Base-by-base conservation (phyloP, 2,329 filamentous ascomycete genomes). In the Trichoderma koningii region DNA sequence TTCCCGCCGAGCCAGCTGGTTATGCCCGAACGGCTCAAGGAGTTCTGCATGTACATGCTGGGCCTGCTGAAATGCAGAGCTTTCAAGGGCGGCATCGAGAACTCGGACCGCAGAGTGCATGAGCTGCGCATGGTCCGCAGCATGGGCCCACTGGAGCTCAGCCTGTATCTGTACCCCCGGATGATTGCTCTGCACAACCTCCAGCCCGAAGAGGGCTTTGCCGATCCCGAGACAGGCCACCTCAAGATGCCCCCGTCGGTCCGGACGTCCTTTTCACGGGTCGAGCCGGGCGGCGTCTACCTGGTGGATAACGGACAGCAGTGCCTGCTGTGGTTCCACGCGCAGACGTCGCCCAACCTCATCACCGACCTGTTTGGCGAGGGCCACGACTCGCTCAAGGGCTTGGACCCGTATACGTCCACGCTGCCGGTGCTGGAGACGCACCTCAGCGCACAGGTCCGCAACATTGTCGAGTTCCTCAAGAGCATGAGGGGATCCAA, bases 1-100 rank as follows among this genome's bases (percentile, higher is more conserved):
- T 92, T 96, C 73, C 94, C 95, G 9, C 91, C 93, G 1, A 92
- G 93, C 5, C 93, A 99, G 77, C 86, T 99, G 34, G 93, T 99
- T 34, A 87, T 99, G 78, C 95, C 95, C 0, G 95, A 99, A 78
- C 91, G 94, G 70, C 85, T 99, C 34, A 98, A 98, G 75, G 95
- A 99, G 75, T 93, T 97, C 72, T 88, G 90, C 72, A 98, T 99
- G 93, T 98, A 95, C 77, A 91, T 96, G 78, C 87, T 99, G 10
- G 89, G 91, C 55, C 81, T 98, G 68, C 80, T 96, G 75, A 99
- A 99, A 77, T 93, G 87, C 64, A 88, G 95, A 65, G 93, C 94
- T 3, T 93, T 98, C 80, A 98, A 98, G 81, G 91, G 91, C 59
- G 94, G 94, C 65, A 88, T 89, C 69, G 95, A 99, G 77, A 91